phyloP scores from a whole-genome alignment of 2,329 filamentous ascomycete genomes.

The Pezicula rhizophila region DNA sequence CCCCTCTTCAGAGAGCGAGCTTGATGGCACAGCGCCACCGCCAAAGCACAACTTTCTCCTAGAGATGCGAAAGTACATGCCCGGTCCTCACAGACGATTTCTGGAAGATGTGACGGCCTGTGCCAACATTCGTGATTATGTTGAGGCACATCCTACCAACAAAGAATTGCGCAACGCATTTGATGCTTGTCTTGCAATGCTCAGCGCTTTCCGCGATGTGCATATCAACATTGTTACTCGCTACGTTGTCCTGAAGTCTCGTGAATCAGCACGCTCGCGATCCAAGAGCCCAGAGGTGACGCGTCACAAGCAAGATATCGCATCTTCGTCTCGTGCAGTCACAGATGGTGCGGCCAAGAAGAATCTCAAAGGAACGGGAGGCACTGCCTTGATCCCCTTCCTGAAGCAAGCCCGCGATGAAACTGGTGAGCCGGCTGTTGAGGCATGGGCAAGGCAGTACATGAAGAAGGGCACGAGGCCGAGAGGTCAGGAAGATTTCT shows the following conservation, averaged over 20 bases:
- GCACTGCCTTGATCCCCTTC: constrained; percentile 90
- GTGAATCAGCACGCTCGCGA: constrained; percentile 56
- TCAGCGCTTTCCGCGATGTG: constrained; percentile 62
- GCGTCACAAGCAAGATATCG: constrained; percentile 56
- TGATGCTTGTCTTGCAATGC: constrained; percentile 79
- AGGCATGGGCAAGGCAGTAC: constrained; percentile 46
- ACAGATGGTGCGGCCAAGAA: constrained; percentile 37
- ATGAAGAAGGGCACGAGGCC: constrained; percentile 18
- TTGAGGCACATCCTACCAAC: constrained; percentile 56
- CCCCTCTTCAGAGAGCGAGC: constrained; percentile 39
- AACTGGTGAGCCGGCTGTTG: constrained; percentile 84
- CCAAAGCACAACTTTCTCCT: constrained; percentile 83
- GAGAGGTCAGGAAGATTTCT: constrained; percentile 50
- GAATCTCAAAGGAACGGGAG: constrained; percentile 82
- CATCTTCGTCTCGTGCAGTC: constrained; percentile 42
- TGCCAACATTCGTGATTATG: constrained; percentile 82
- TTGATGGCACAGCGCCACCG: constrained; percentile 37
- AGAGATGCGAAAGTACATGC: constrained; percentile 98
- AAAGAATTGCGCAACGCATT: constrained; percentile 71
- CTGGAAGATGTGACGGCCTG: constrained; percentile 72
- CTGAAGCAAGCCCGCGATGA: constrained; percentile 95
- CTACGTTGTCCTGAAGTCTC: constrained; percentile 87
- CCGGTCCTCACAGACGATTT: constrained; percentile 84
- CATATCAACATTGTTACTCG: constrained; percentile 95
- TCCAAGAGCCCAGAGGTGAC: constrained; percentile 45